Base-by-base conservation (phyloP, 805 yeast genomes). In the Helenozyma baotianmanensis region DNA sequence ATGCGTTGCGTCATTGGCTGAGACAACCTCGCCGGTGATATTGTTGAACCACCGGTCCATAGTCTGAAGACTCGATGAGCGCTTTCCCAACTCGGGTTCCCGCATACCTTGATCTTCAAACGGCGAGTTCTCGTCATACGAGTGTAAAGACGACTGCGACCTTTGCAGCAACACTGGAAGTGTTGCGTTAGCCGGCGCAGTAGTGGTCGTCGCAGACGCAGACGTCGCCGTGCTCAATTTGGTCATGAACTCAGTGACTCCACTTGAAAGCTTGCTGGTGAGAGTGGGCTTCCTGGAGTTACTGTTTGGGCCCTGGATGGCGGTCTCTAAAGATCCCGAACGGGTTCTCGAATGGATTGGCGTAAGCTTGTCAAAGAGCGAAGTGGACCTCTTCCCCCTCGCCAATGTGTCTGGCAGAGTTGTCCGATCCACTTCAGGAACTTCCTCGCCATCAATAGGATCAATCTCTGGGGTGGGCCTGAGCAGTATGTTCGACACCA, bases 1-100 rank as follows among this genome's bases (percentile, higher is more conserved):
- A 25, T 32, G 39, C 11, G 26, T 33, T 6, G 36, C 39, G n/a
- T n/a, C n/a, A 8, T 17, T 17, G 19, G 19, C 19, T 8, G 19
- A 5, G 19, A 8, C 5, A 5, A 8, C 8, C 7, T 8, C 19
- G 6, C 40, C 14, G 3, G 29, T 12, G 8, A 65, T 40, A 42
- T 62, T 64, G 40, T 54, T 60, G 37, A 65, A 62, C 70, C 70
- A 65, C 38, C 56, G 61, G 38, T 65, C 72, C 65, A 65, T 62
- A 12, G 65, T 52, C 36, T 64, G 71, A 14, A 62, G 36, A 41
- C 70, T 64, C 18, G 68, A 47, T 9, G 67, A 57, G 40, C 70
- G 50, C 17, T 51, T 45, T 21, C 67, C 45, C 35, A 43, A 48
- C n/a, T 56, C 62, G 4, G 61, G 56, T 22, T 57, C 38, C 32